Evolutionary conservation across 306 rosid species (phyloP), one percentile per base, ranked within the genome.

Genomic region (Hippophae tibetana): DNA sequence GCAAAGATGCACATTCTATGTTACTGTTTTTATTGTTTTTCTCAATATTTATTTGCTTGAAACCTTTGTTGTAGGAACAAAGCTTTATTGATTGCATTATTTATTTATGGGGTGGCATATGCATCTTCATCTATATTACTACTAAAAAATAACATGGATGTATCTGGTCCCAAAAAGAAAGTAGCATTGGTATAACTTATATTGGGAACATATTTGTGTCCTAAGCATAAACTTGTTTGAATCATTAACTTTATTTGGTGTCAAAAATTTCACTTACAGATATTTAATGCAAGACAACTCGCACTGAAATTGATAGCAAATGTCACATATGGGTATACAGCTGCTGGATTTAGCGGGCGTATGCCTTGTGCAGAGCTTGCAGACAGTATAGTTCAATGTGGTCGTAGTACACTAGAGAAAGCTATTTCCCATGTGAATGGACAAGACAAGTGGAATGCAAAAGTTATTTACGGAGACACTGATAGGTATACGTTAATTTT

Each of bases 301-400:
- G 98, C 96, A 46, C 71, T 90, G 85, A 90, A 90, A 83, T 83
- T 90, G 67, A 90, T 90, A 77, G 79, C 98, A 52, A 90, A 90
- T 62, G 96, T 90, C 60, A 90, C 95, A 1, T 87, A 90, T 72
- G 98, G 98, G 60, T 90, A 90, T 68, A 83, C 95, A 46, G 98
- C 98, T 70, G 98, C 98, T 71, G 98, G 98, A 56, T 90, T 90
- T 73, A 87, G 96, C 65, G 98, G 98, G 45, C 98, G 98, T 65
- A 90, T 90, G 98, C 98, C 98, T 72, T 90, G 95, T 78, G 96
- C 95, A 13, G 96, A 90, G 78, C 88, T 90, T 72, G 98, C 98
- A 12, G 98, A 90, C 75, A 87, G 92, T 76, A 87, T 90, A 50
- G 96, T 90, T 76, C 96, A 90, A 54, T 90, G 96, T 49, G 98